Evolutionary conservation across 1,284 basidiomycete genomes (phyloP), one percentile per base, ranked within the genome.

Genomic region (Wolfiporia cocos): DNA sequence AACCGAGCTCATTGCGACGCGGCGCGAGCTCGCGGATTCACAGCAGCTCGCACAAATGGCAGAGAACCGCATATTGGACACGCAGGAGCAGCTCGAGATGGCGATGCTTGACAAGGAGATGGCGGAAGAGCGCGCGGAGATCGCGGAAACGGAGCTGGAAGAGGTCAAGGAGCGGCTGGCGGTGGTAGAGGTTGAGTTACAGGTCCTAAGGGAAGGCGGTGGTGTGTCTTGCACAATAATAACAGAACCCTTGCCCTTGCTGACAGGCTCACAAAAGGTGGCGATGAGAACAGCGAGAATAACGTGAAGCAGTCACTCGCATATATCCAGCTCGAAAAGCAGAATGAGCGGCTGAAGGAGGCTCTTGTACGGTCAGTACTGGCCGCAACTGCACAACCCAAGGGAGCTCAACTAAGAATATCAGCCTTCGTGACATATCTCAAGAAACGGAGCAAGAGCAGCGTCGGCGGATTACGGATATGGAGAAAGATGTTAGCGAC

Each of bases 101-200:
- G 75, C 83, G 3, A 91, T 92, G 70, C 66, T 99, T 49, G 96
- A 99, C 62, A 92, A 93, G 62, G 96, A 99, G 63, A 85, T 99
- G 40, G 95, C 95, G 0, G 96, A 99, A 61, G 95, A 98, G 62
- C 81, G 83, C 51, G 84, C 89, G 0, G 95, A 98, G 60, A 63
- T 79, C 1, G 81, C 85, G 0, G 84, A 92, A 59, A 62, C 70
- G 0, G 90, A 94, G 53, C 55, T 93, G 22, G 87, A 87, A 49
- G 81, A 82, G 32, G 60, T 86, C 41, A 86, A 75, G 49, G 93
- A 96, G 63, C 76, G 73, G 51, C 53, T 90, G 21, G 87, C 87
- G n/a, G 78, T 88, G 42, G 57, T 89, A 30, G 84, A 96, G 58
- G 78, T 96, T 17, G 94, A 97, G 60, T 67, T 94, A 32, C 80